Percentiles rank a stretch among this genome's conserved stretches.
Evolutionary conservation across 1,139 yeast species (phyloP).

Genomic region (Blastobotrys apis): DNA sequence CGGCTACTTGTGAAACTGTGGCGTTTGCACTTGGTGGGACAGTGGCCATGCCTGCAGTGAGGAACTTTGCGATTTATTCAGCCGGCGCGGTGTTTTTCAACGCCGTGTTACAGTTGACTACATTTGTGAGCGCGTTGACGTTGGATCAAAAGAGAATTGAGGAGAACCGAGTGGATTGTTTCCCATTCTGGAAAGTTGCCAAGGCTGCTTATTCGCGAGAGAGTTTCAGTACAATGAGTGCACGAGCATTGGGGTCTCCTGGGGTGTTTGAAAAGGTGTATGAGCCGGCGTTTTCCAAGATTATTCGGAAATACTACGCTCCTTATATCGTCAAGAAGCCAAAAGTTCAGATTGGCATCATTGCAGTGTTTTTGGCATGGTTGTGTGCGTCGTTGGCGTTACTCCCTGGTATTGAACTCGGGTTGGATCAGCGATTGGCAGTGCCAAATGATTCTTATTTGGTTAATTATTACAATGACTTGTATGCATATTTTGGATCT

Average conservation of each 20-base stretch:
- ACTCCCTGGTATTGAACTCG: slow-evolving; percentile 66
- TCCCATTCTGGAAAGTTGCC: slow-evolving; percentile 34
- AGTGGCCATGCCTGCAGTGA: slow-evolving; percentile 94
- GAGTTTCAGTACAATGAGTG: slow-evolving; percentile 25
- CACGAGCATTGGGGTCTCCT: slow-evolving; percentile 28
- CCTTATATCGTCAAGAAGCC: slow-evolving; percentile 51
- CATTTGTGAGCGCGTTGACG: slow-evolving; percentile 68
- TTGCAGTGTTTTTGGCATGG: slow-evolving; percentile 55
- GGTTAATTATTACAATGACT: slow-evolving; percentile 71
- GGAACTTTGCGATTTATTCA: slow-evolving; percentile 85
- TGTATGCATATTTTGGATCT: slow-evolving; percentile 66
- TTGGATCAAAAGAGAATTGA: slow-evolving; percentile 64
- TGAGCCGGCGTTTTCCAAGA: slow-evolving; percentile 37
- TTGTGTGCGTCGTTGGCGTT: slow-evolving; percentile 63
- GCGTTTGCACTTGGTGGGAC: slow-evolving; percentile 75
- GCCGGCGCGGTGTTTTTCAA: slow-evolving; percentile 82
- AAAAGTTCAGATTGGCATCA: slow-evolving; percentile 47
- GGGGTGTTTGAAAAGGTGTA: slow-evolving; percentile 27
- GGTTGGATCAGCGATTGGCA: slow-evolving; percentile 86
- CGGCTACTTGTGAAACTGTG: slow-evolving; percentile 69
- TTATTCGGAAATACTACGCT: slow-evolving; percentile 46
- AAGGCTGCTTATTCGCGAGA: slow-evolving; percentile 17
- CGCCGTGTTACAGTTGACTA: slow-evolving; percentile 73
- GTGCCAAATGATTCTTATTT: slow-evolving; percentile 79
- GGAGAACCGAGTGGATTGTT: slow-evolving; percentile 53